These are phyloP conservation scores for Annona cherimola DNA, from an alignment of 164 flowering plant genomes.

Conservation along the genomic window DNA sequence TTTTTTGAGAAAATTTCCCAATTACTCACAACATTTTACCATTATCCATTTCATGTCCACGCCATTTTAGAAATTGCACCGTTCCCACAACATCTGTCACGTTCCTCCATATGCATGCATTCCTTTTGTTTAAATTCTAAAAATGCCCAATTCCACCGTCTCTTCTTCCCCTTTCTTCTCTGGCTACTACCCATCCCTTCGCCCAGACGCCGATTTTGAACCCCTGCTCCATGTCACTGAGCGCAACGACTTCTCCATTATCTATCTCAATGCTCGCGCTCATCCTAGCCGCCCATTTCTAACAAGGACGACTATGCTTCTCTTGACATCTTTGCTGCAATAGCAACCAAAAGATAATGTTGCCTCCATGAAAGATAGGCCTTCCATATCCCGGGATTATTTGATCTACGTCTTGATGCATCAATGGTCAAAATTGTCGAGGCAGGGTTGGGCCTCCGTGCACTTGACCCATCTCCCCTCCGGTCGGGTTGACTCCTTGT, in stretches of 20 bases:
- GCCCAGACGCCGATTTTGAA: too few relatives aligned
- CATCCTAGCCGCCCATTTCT: neutral
- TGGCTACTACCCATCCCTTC: too few relatives aligned
- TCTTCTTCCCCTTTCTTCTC: too few relatives aligned
- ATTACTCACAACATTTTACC: too few relatives aligned
- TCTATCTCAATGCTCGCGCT: slow-evolving; percentile 40
- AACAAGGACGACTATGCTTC: slow-evolving; percentile 2
- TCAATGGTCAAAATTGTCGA: slow-evolving; percentile 45
- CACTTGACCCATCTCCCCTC: slow-evolving; percentile 55
- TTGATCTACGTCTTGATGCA: slow-evolving; percentile 81
- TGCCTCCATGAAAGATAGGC: slow-evolving; percentile 65
- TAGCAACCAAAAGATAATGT: slow-evolving; percentile 3
- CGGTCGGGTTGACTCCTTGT: slow-evolving; percentile 55
- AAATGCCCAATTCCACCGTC: too few relatives aligned
- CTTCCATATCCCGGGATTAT: slow-evolving; percentile 46
- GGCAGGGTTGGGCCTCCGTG: slow-evolving; percentile 85
- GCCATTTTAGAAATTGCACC: too few relatives aligned
- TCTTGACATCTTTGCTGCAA: slow-evolving; percentile 37
- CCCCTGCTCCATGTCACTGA: slow-evolving; percentile 43
- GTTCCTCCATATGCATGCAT: too few relatives aligned
- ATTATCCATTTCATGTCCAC: too few relatives aligned
- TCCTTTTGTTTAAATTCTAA: too few relatives aligned
- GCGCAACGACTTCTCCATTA: slow-evolving; percentile 43
- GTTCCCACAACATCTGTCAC: too few relatives aligned
- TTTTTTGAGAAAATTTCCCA: too few relatives aligned